Conservation (phyloP, 306 rosid genomes). For the Rosa multiflora region DNA sequence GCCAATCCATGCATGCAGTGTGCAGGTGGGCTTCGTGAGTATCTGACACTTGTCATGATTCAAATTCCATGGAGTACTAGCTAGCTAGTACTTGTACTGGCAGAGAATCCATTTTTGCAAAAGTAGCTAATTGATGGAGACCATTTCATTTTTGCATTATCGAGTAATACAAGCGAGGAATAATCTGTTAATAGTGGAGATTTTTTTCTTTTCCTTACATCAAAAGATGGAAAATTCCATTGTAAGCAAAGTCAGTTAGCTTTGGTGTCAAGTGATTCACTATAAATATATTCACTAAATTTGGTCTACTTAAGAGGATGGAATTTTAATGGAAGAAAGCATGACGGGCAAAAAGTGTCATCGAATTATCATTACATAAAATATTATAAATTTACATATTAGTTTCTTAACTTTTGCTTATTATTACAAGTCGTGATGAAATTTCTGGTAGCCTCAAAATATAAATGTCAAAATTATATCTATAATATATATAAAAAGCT, state of each 20-base stretch:
- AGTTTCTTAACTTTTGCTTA: too few relatives aligned
- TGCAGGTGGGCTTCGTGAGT: background rate
- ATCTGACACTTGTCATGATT: slow-evolving; percentile 9
- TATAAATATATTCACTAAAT: too few relatives aligned
- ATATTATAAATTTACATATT: too few relatives aligned
- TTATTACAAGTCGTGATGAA: too few relatives aligned
- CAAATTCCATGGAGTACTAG: background rate
- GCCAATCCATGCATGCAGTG: background rate
- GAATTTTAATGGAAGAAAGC: too few relatives aligned
- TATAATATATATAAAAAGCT: too few relatives aligned
- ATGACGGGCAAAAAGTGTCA: too few relatives aligned
- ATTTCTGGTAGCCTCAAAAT: too few relatives aligned
- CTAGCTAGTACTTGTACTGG: background rate
- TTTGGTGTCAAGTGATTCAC: background rate
- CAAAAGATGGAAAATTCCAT: background rate
- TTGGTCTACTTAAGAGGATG: too few relatives aligned
- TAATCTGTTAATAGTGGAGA: background rate
- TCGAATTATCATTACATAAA: too few relatives aligned
- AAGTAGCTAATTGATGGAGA: background rate
- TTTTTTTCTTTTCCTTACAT: background rate
- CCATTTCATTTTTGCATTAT: background rate
- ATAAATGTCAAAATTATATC: too few relatives aligned
- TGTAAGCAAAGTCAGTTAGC: background rate
- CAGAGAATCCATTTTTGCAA: background rate
- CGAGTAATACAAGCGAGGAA: background rate